phyloP scores from a whole-genome alignment of 345 rosid species.

The Citrus cavaleriei region DNA sequence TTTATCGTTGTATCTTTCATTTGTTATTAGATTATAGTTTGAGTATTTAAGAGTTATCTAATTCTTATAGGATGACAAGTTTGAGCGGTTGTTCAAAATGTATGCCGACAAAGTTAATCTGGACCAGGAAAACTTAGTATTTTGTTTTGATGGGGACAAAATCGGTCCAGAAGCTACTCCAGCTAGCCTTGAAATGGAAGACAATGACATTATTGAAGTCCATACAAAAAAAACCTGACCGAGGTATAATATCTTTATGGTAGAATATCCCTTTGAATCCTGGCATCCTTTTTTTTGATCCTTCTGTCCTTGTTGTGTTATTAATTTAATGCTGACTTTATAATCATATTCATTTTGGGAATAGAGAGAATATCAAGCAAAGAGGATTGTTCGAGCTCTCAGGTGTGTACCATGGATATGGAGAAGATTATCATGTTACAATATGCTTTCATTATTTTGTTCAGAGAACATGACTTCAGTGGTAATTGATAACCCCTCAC shows the following conservation, averaged over 20 bases:
- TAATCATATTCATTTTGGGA: neutral
- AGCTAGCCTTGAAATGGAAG: conserved; percentile 76
- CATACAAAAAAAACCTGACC: conserved; percentile 48
- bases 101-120: conserved; percentile 66
- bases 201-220: conserved; percentile 87
- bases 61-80: conserved; percentile 73
- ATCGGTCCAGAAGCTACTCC: conserved; percentile 67
- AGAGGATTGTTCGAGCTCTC: too few species aligned
- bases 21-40: conserved; percentile 3
- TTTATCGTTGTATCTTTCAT: neutral
- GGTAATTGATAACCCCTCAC: too few species aligned
- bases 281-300: neutral
- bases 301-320: neutral
- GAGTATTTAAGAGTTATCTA: neutral
- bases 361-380: neutral
- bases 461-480: too few species aligned
- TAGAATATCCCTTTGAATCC: neutral
- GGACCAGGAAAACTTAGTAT: conserved; percentile 43
- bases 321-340: neutral
- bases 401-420: too few species aligned
- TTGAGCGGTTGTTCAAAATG: conserved; percentile 68
- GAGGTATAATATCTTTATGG: conserved; percentile 12
- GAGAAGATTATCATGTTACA: too few species aligned
- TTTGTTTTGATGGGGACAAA: conserved; percentile 82
- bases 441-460: too few species aligned